Base-by-base conservation (phyloP, 169 alveolate genomes). In the Theileria annulata region DNA sequence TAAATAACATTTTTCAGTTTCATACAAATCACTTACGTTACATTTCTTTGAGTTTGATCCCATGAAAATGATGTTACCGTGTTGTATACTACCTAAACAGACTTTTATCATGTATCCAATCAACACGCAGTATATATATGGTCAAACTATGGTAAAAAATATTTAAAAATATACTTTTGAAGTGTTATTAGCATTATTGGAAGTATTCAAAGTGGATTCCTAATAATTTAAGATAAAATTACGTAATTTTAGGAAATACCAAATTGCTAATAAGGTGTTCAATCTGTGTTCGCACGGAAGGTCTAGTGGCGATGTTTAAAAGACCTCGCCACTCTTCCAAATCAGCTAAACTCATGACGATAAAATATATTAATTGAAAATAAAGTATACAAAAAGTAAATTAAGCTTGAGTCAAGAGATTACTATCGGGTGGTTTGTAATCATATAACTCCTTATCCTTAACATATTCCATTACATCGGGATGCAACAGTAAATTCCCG, bases 391-490 rank as follows among this genome's bases (percentile, higher is more conserved):
- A 25, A 49, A 3, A 60, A 28, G 21, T 62, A 27, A 42, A 42
- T 42, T 42, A 42, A 10, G 51, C 13, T 42, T 42, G 51, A 42
- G 51, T 42, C 6, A 42, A 42, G 51, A 42, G 6, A 5, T 62
- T 10, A 3, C 25, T 27, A 56, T 21, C 66, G 66, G 66, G 66
- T 13, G 17, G 28, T 56, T 21, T 56, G 77, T 70, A 37, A 35
- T 35, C 42, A 30, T 82, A 82, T 4, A 82, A 76, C 3, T 42
- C 6, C 23, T 82, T 64, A 21, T 75, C 51, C 17, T 27, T 54
- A 56, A 82, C 77, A 58, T 54, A 82, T 27, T 75, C 19, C 89
- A 82, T 82, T 23, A 82, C 72, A 10, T 64, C 69, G 3, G 89
- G 89, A 37, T 74, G 89, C 51, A 82, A 21, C 74, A 81, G 47